Conservation (phyloP, 2,329 filamentous ascomycete genomes). For the Penicillium hordei region DNA sequence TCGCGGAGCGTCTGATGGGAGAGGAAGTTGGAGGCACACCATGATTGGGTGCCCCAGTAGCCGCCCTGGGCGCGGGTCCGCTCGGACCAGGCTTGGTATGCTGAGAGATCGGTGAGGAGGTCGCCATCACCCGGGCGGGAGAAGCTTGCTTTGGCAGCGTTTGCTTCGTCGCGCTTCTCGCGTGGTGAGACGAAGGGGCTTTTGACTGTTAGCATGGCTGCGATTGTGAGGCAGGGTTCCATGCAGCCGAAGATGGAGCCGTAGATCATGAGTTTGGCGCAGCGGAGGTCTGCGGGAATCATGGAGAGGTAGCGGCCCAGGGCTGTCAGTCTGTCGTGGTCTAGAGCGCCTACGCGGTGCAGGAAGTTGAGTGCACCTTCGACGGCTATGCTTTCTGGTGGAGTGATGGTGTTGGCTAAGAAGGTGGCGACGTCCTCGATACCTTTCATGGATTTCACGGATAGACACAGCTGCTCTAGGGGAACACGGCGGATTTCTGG, state of each 20-base stretch:
- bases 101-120: slow-evolving; percentile 79
- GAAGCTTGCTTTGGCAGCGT: slow-evolving; percentile 73
- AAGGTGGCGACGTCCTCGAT: slow-evolving; percentile 78
- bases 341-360: slow-evolving; percentile 81
- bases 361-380: slow-evolving; percentile 79
- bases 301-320: slow-evolving; percentile 90
- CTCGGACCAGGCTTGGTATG: slow-evolving; percentile 79
- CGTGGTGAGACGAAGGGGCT: slow-evolving; percentile 84
- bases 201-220: slow-evolving; percentile 84
- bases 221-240: slow-evolving; percentile 82
- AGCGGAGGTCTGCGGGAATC: slow-evolving; percentile 89
- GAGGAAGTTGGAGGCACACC: slow-evolving; percentile 84
- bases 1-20: slow-evolving; percentile 81
- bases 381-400: slow-evolving; percentile 80
- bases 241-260: slow-evolving; percentile 91
- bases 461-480: slow-evolving; percentile 89
- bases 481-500: slow-evolving; percentile 93
- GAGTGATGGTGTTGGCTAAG: slow-evolving; percentile 81
- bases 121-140: slow-evolving; percentile 73
- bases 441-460: slow-evolving; percentile 86
- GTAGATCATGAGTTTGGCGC: slow-evolving; percentile 93
- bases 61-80: slow-evolving; percentile 52
- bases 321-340: slow-evolving; percentile 82
- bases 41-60: slow-evolving; percentile 55
- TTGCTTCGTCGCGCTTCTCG: slow-evolving; percentile 78